These are phyloP conservation scores for Neofusicoccum sp. DNA, from an alignment of 2,329 filamentous ascomycete genomes.

Conservation along the genomic window DNA sequence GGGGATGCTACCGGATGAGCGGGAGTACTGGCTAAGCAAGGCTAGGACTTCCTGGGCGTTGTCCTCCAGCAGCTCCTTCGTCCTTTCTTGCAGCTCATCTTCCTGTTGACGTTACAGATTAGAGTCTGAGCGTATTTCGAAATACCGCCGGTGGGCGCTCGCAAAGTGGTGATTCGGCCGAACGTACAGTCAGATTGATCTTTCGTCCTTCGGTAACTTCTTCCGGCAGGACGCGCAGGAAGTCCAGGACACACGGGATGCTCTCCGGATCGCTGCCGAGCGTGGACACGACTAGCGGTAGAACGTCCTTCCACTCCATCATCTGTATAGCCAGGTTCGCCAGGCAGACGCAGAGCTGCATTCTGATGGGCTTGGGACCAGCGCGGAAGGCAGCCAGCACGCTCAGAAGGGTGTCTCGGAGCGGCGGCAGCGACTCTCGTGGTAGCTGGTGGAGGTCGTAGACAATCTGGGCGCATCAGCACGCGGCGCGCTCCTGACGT, in stretches of 20 bases:
- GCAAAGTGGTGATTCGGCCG: constrained; percentile 51
- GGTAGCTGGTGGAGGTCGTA: constrained; percentile 93
- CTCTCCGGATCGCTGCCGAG: constrained; percentile 74
- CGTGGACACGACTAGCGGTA: constrained; percentile 74
- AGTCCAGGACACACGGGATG: constrained; percentile 88
- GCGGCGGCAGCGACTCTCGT: constrained; percentile 66
- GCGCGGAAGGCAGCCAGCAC: constrained; percentile 78
- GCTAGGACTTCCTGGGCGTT: constrained; percentile 86
- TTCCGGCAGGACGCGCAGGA: constrained; percentile 93
- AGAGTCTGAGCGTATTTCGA: constrained; percentile 39
- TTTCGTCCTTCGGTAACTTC: constrained; percentile 99
- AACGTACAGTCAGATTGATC: constrained; percentile 97
- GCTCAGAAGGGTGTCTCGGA: constrained; percentile 80
- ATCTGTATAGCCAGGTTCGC: constrained; percentile 95
- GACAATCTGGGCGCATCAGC: constrained; percentile 67
- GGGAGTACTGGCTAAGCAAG: constrained; percentile 84
- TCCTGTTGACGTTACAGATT: constrained; percentile 62
- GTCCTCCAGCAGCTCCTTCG: constrained; percentile 83
- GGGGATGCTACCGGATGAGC: constrained; percentile 73
- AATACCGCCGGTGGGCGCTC: constrained; percentile 36
- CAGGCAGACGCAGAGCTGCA: constrained; percentile 91
- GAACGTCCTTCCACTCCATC: constrained; percentile 90
- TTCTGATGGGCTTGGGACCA: constrained; percentile 73
- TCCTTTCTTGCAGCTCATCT: constrained; percentile 86
- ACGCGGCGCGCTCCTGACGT: constrained; percentile 7